phyloP scores from a whole-genome alignment of 2,329 filamentous ascomycete species.

The Fusarium sp. region DNA sequence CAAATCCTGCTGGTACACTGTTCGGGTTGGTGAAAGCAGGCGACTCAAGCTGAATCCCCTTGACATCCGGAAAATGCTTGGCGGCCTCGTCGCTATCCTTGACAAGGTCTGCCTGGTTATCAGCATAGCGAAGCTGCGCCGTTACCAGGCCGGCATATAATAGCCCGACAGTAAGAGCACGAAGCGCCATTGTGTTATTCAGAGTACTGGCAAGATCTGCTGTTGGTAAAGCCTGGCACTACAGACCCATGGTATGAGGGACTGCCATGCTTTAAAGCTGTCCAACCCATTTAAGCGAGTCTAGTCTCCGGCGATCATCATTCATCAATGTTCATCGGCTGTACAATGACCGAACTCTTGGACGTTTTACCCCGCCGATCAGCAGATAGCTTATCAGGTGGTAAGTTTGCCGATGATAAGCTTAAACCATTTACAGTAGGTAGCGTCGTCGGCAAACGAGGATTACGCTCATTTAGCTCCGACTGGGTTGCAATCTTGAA shows the following conservation, averaged over 20 bases:
- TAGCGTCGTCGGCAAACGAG: constrained; percentile 5
- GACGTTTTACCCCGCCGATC: constrained; percentile 25
- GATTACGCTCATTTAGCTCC: constrained; percentile 7
- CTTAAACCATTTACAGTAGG: constrained; percentile 39
- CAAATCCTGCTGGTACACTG: constrained; percentile 45
- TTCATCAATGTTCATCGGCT: not conserved
- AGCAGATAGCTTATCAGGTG: constrained; percentile 24
- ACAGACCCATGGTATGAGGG: not conserved
- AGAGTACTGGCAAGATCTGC: not conserved
- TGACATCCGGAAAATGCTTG: constrained; percentile 43
- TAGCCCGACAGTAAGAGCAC: constrained; percentile 23
- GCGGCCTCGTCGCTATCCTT: constrained; percentile 46
- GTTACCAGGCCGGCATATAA: constrained; percentile 37
- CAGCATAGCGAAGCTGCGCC: constrained; percentile 45
- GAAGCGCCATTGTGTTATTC: constrained; percentile 21
- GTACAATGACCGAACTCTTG: not conserved
- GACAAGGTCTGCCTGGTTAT: constrained; percentile 46
- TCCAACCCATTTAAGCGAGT: no score
- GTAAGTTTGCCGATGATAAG: constrained; percentile 29
- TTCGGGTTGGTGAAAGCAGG: constrained; percentile 47
- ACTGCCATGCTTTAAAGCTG: constrained; percentile 21
- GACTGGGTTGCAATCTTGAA: constrained; percentile 11
- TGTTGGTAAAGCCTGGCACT: not conserved
- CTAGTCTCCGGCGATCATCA: constrained; percentile 5
- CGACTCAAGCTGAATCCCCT: constrained; percentile 44